Evolutionary conservation across 768 basidiomycete species (phyloP).

Genomic region (Auriculariales sp.): DNA sequence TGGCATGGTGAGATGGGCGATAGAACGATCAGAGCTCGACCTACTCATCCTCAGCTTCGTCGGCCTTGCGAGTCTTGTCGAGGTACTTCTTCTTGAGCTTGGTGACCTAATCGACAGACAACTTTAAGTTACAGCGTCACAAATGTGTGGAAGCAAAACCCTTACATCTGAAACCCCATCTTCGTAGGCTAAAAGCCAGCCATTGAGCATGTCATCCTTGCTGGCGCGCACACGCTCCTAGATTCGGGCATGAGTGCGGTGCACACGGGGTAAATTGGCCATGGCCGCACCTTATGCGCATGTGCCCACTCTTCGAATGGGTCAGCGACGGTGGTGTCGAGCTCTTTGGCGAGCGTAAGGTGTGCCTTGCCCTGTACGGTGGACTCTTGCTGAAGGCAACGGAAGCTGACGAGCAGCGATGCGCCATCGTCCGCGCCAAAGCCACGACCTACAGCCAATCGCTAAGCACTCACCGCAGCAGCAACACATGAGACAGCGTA

Average conservation of each 20-base stretch:
- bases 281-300: slow-evolving; percentile 42
- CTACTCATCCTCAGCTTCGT: slow-evolving; percentile 90
- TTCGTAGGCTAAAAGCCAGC: slow-evolving; percentile 59
- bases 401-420: slow-evolving; percentile 64
- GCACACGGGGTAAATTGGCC: background rate
- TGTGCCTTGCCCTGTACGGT: slow-evolving; percentile 60
- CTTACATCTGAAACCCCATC: slow-evolving; percentile 48
- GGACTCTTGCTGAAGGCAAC: slow-evolving; percentile 65
- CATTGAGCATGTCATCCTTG: slow-evolving; percentile 42
- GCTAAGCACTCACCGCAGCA: slow-evolving; percentile 9
- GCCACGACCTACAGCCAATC: slow-evolving; percentile 35
- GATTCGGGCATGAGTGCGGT: background rate
- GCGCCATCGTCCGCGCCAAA: slow-evolving; percentile 77
- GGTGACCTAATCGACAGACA: slow-evolving; percentile 25
- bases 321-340: slow-evolving; percentile 58
- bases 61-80: slow-evolving; percentile 65
- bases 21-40: slow-evolving; percentile 14
- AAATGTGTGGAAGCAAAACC: background rate
- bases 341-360: slow-evolving; percentile 54
- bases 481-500: slow-evolving; percentile 13
- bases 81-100: slow-evolving; percentile 69
- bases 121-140: slow-evolving; percentile 1
- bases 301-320: slow-evolving; percentile 74
- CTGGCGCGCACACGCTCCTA: slow-evolving; percentile 51
- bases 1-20: background rate